Evolutionary conservation across 2,329 filamentous ascomycete genomes (phyloP).

Genomic region (Diaporthe longicolla): DNA sequence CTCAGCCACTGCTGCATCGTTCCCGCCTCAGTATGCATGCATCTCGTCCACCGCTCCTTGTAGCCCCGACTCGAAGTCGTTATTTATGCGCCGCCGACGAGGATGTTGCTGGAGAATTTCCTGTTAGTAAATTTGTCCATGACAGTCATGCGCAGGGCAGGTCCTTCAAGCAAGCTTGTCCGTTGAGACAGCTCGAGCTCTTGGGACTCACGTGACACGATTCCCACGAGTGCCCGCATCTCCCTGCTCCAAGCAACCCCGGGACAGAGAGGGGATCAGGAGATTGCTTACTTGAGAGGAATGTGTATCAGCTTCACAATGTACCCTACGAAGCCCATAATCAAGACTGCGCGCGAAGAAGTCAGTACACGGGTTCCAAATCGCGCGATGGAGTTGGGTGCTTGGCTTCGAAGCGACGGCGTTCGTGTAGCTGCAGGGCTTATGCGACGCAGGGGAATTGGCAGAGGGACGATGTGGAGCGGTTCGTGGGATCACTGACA

Average conservation of each 20-base stretch:
- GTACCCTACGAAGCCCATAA: conserved; percentile 80
- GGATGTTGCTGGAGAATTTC: conserved; percentile 63
- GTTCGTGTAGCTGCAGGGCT: not conserved
- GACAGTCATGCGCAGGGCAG: no score
- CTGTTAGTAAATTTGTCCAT: not conserved
- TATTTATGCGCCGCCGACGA: conserved; percentile 75
- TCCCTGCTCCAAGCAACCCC: not conserved
- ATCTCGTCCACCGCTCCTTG: conserved; percentile 4
- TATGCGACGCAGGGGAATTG: not conserved
- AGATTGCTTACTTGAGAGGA: conserved; percentile 68
- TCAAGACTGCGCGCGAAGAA: conserved; percentile 60
- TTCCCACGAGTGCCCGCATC: not conserved
- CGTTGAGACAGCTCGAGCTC: not conserved
- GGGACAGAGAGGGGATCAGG: not conserved
- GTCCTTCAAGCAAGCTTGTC: not conserved
- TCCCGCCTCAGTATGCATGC: not conserved
- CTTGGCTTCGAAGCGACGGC: not conserved
- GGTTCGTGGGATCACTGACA: conserved; percentile 50
- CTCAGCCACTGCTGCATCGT: not conserved
- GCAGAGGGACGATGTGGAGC: not conserved
- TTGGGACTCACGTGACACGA: not conserved
- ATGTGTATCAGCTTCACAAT: conserved; percentile 81
- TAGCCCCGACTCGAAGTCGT: conserved; percentile 3
- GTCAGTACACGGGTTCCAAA: conserved; percentile 21
- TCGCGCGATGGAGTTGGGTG: not conserved